Evolutionary conservation across 208 protist genomes (phyloP), one percentile per base, ranked within the genome.

Genomic region (Leishmania gerbilli): DNA sequence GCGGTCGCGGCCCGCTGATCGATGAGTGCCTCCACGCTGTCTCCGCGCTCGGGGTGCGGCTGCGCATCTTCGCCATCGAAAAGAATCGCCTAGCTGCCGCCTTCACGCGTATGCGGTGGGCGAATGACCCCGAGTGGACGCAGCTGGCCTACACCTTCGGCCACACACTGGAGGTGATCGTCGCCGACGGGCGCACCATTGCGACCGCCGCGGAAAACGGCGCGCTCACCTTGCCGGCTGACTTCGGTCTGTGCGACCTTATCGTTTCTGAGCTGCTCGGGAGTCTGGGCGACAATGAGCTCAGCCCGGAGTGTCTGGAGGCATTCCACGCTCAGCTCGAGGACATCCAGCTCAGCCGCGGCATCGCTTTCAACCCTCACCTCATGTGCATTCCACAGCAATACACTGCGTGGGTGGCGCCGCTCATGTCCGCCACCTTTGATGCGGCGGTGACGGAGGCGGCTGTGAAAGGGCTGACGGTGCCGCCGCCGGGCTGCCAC

Each of bases 281-380:
- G 72, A 99, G 98, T 31, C 99, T 99, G 67, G 99, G 99, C 42
- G 99, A 99, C 90, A 99, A 99, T 84, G 99, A 99, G 88, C 94
- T 99, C 15, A 99, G 98, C 79, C 99, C 99, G 19, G 99, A 99
- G 95, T 99, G 99, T 85, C 85, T 99, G 19, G 99, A 99, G 83
- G 98, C 91, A 37, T 96, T 96, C 81, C 79, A 89, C 56, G 81
- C 74, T 27, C 82, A 93, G 82, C 88, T 97, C 93, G 89, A 31
- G 87, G 40, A 58, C 47, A 58, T 93, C 42, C 92, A 95, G 82
- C 45, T 34, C 51, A 40, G 58, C 13, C 60, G 76, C 21, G 90
- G 90, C 24, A 84, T 96, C 24, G 56, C 69, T 6, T 51, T 51
- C 74, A 96, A 96, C 80, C 76, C 86, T 51, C 49, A 88, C 67